phyloP scores from a whole-genome alignment of 2,329 filamentous ascomycete genomes.

The Plectosphaerella sp. region DNA sequence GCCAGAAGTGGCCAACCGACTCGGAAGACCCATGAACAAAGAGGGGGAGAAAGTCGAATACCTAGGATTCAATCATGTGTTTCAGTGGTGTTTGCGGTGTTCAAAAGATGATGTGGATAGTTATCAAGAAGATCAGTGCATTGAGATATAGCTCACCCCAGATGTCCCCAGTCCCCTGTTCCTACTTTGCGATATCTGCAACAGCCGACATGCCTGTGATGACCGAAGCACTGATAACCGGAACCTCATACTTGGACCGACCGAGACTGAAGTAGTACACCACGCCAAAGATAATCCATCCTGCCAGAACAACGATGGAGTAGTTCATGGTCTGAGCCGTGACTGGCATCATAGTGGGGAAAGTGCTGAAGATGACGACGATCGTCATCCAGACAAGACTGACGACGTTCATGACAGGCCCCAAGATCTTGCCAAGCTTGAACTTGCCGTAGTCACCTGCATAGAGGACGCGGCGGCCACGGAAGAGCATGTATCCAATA shows the following conservation, averaged over 20 bases:
- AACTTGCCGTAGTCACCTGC: constrained; percentile 18
- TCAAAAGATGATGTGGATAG: not conserved
- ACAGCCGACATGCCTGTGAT: constrained; percentile 7
- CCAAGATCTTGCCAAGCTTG: constrained; percentile 24
- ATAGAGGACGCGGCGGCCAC: constrained; percentile 21
- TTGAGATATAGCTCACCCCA: not conserved
- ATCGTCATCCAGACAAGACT: constrained; percentile 37
- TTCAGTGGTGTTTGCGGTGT: too few relatives aligned
- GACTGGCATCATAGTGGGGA: constrained; percentile 34
- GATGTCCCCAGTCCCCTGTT: not conserved
- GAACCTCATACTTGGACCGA: constrained; percentile 20
- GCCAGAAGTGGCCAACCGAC: too few relatives aligned
- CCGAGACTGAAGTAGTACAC: constrained; percentile 24
- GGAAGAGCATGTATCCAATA: constrained; percentile 28
- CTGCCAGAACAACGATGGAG: constrained; percentile 33
- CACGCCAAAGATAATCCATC: constrained; percentile 28
- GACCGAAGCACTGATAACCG: constrained; percentile 5
- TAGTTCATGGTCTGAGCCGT: constrained; percentile 43
- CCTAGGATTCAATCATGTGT: too few relatives aligned
- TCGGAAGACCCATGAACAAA: too few relatives aligned
- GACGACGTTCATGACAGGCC: constrained; percentile 31
- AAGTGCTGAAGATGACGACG: constrained; percentile 39
- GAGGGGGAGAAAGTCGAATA: too few relatives aligned
- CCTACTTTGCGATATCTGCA: not conserved
- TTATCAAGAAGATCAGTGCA: not conserved